A percentile compares a stretch with the other conserved stretches of the same genome.
Evolutionary conservation across 208 protist species (phyloP).

Genomic region (Herpetomonas samuelpessoai): DNA sequence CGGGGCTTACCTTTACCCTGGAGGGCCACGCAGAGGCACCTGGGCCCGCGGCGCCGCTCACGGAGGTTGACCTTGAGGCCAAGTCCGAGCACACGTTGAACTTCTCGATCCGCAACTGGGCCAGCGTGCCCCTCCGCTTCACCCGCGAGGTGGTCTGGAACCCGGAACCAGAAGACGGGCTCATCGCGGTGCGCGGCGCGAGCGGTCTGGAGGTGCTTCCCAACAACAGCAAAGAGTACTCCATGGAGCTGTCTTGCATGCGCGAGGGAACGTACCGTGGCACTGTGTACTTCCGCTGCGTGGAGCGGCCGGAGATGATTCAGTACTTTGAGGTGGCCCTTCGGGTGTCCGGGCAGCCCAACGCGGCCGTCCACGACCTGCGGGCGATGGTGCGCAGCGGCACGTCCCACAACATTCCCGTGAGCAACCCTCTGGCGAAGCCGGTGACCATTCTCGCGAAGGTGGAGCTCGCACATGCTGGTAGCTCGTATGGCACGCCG

Average conservation of each 20-base stretch:
- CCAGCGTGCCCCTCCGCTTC: conserved; percentile 80
- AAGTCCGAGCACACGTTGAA: conserved; percentile 36
- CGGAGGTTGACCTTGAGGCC: conserved; percentile 42
- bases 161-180: conserved; percentile 49
- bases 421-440: conserved; percentile 91
- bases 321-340: conserved; percentile 88
- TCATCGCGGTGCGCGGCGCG: conserved; percentile 50
- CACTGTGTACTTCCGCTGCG: conserved; percentile 49
- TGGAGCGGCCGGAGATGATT: conserved; percentile 77
- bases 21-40: conserved; percentile 62
- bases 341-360: conserved; percentile 25
- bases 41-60: conserved; percentile 38
- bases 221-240: conserved; percentile 52
- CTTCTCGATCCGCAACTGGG: conserved; percentile 87
- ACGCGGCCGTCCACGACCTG: conserved; percentile 58
- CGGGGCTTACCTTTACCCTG: conserved; percentile 75
- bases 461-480: conserved; percentile 45
- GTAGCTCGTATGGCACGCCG: conserved; percentile 12
- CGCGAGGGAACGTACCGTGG: conserved; percentile 80
- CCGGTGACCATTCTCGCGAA: conserved; percentile 60
- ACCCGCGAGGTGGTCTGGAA: conserved; percentile 68
- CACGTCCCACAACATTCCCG: conserved; percentile 56
- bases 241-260: conserved; percentile 73
- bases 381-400: conserved; percentile 73
- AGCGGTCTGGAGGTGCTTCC: conserved; percentile 89